Conservation (phyloP, 768 basidiomycete species). For the Lentinula edodes region DNA sequence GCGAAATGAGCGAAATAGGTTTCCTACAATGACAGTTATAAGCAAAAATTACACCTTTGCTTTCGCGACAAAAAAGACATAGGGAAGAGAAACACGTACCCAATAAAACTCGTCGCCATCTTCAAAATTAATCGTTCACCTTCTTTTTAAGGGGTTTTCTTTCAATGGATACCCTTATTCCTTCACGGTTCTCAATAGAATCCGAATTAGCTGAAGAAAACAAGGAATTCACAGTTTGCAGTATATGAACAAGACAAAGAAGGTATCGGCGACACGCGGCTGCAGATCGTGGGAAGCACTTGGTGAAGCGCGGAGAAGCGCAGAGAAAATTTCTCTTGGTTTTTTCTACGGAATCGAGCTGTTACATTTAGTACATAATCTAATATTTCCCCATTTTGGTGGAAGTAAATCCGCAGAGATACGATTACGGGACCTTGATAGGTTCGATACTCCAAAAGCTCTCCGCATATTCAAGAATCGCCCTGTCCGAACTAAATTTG, state of each 20-base stretch:
- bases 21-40: constrained; percentile 41
- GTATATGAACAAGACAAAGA: not conserved
- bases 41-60: not conserved
- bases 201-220: not conserved
- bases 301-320: not conserved
- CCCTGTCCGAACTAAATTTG: constrained; percentile 93
- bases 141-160: not conserved
- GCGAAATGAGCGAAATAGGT: constrained; percentile 85
- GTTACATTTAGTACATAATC: too few species aligned
- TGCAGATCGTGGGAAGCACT: not conserved
- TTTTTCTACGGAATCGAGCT: too few species aligned
- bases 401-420: not conserved
- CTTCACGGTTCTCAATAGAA: not conserved
- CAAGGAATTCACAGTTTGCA: not conserved
- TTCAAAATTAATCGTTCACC: not conserved
- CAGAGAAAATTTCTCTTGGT: too few species aligned
- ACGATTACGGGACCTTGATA: constrained; percentile 16
- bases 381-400: not conserved
- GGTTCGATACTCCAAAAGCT: constrained; percentile 77
- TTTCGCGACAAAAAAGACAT: not conserved
- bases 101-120: constrained; percentile 76
- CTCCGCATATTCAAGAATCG: constrained; percentile 90
- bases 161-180: not conserved
- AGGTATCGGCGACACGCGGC: not conserved
- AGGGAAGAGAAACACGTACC: constrained; percentile 34